These are phyloP conservation scores for Malassezia vespertilionis DNA, from an alignment of 1,284 basidiomycete species.

Conservation along the genomic window DNA sequence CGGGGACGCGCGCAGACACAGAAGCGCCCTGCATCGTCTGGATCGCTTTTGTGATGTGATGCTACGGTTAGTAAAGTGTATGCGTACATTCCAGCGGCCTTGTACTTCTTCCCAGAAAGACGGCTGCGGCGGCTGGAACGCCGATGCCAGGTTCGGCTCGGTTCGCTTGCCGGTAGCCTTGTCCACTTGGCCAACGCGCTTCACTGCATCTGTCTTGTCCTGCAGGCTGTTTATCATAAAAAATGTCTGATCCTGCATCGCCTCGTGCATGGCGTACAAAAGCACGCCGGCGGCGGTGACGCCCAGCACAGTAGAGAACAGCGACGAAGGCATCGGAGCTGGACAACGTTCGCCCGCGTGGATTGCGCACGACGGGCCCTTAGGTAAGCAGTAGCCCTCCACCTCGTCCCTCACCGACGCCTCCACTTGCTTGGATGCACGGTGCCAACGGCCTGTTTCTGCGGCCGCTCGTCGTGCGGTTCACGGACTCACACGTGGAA, in stretches of 20 bases:
- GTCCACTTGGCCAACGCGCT: constrained; percentile 8
- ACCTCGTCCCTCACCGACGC: too few relatives aligned
- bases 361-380: too few relatives aligned
- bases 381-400: too few relatives aligned
- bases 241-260: constrained; percentile 14
- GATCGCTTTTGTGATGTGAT: constrained; percentile 4
- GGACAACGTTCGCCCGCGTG: too few relatives aligned
- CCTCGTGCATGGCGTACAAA: constrained; percentile 11
- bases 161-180: constrained; percentile 2
- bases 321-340: constrained; percentile 5
- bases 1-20: neutral
- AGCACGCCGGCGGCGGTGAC: constrained; percentile 9
- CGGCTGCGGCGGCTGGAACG: constrained; percentile 10
- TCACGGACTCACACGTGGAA: constrained; percentile 11
- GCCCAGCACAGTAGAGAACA: constrained; percentile 8
- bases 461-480: constrained; percentile 16
- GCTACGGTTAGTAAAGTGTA: neutral
- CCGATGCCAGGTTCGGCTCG: neutral
- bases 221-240: constrained; percentile 12
- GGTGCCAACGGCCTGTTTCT: neutral
- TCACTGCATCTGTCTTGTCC: constrained; percentile 1
- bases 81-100: constrained; percentile 16
- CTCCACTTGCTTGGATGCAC: too few relatives aligned
- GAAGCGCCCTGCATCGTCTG: neutral
- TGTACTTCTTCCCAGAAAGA: constrained; percentile 17